Evolutionary conservation across 73 alveolate genomes (phyloP).

Genomic region (Paramecium sexaurelia): DNA sequence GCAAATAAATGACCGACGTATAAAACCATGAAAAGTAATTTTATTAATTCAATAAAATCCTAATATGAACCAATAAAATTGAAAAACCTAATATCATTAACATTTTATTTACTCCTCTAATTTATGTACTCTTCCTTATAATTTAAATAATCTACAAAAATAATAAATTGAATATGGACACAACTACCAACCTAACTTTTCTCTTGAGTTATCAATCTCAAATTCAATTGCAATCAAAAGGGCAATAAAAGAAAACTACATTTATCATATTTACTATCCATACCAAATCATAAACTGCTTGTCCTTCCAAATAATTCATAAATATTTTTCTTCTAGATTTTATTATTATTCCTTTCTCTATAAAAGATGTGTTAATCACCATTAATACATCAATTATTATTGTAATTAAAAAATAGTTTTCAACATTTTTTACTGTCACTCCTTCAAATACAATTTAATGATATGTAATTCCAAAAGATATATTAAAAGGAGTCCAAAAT

Average conservation of each 20-base stretch:
- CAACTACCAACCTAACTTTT: constrained; percentile 59
- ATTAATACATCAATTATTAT: constrained; percentile 71
- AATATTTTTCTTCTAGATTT: constrained; percentile 73
- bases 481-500: constrained; percentile 49
- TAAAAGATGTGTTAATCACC: constrained; percentile 77
- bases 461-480: constrained; percentile 32
- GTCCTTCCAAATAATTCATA: constrained; percentile 72
- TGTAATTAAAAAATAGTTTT: not conserved
- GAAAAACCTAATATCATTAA: constrained; percentile 55
- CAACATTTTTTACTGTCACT: not conserved
- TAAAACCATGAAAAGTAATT: constrained; percentile 42
- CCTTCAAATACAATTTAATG: not conserved
- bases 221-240: constrained; percentile 16
- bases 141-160: constrained; percentile 73
- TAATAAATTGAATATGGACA: constrained; percentile 69
- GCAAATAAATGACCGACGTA: constrained; percentile 77
- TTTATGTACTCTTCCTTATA: constrained; percentile 70
- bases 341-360: constrained; percentile 74
- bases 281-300: constrained; percentile 70
- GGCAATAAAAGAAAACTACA: not conserved
- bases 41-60: constrained; percentile 46
- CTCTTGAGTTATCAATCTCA: constrained; percentile 69
- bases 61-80: not conserved
- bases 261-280: constrained; percentile 57
- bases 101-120: constrained; percentile 73